A percentile compares a stretch with the other conserved stretches of the same genome.
These are phyloP conservation scores for Talaromyces sp. DNA, from an alignment of 2,329 filamentous ascomycete species.

Conservation along the genomic window DNA sequence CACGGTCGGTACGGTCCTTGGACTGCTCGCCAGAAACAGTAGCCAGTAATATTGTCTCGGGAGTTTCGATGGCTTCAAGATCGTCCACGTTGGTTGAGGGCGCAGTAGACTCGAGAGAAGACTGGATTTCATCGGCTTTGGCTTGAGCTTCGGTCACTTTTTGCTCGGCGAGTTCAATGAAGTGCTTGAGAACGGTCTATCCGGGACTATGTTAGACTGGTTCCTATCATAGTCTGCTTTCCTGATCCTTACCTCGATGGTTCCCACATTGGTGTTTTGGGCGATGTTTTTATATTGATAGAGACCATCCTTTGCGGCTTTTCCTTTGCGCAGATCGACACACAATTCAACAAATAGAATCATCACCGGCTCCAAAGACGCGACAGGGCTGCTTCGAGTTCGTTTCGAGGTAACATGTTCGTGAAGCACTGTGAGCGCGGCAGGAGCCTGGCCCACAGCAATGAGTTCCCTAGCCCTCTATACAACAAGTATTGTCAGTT, in stretches of 20 bases:
- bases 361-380: conserved; percentile 96
- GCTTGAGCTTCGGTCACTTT: conserved; percentile 95
- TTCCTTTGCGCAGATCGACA: conserved; percentile 96
- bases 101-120: conserved; percentile 70
- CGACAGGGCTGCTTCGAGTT: conserved; percentile 94
- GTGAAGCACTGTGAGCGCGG: conserved; percentile 90
- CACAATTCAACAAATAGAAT: conserved; percentile 93
- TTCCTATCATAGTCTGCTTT: background rate
- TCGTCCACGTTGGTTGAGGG: conserved; percentile 80
- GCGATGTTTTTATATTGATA: conserved; percentile 99
- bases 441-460: conserved; percentile 87
- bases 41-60: conserved; percentile 94
- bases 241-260: conserved; percentile 73
- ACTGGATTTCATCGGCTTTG: conserved; percentile 94
- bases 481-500: conserved; percentile 18
- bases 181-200: conserved; percentile 88
- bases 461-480: conserved; percentile 95
- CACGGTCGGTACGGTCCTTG: conserved; percentile 92
- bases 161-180: conserved; percentile 92
- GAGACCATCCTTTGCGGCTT: conserved; percentile 95
- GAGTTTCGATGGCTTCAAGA: conserved; percentile 93
- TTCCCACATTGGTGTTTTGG: conserved; percentile 97
- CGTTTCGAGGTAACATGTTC: conserved; percentile 99
- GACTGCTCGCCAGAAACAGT: conserved; percentile 98
- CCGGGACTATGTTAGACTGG: conserved; percentile 10